These are phyloP conservation scores for Magnusiomyces sp. DNA, from an alignment of 1,139 yeast genomes.

Conservation along the genomic window DNA sequence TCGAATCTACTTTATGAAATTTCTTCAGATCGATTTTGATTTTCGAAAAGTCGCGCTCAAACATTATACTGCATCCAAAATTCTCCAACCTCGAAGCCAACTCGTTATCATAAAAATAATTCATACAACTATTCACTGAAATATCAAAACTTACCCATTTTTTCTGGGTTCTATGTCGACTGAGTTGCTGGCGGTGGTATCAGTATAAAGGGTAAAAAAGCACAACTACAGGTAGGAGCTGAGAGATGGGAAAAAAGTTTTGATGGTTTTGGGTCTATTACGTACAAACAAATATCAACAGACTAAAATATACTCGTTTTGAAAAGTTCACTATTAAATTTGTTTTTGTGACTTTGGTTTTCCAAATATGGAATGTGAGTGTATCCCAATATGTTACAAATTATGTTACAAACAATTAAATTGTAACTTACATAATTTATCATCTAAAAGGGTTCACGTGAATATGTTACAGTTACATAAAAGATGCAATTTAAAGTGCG, in stretches of 20 bases:
- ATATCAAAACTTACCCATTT: constrained; percentile 9
- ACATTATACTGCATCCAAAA: background rate
- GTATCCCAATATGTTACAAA: too few species aligned
- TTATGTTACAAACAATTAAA: too few species aligned
- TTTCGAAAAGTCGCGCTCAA: background rate
- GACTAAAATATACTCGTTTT: background rate
- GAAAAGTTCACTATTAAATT: background rate
- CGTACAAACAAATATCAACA: background rate
- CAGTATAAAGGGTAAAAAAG: constrained; percentile 10
- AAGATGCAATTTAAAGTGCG: too few species aligned
- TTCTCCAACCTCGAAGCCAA: too few species aligned
- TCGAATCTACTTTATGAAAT: background rate
- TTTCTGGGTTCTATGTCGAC: constrained; percentile 11
- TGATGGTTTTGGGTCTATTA: constrained; percentile 2
- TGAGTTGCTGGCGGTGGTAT: constrained; percentile 8
- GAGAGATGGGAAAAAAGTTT: constrained; percentile 2
- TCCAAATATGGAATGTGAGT: too few species aligned
- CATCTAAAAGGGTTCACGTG: too few species aligned
- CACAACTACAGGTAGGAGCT: constrained; percentile 4
- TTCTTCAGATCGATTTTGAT: background rate
- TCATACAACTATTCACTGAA: too few species aligned
- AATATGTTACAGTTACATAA: too few species aligned
- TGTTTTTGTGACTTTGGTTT: background rate
- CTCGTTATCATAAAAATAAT: too few species aligned
- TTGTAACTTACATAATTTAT: too few species aligned